Evolutionary conservation across 768 basidiomycete species (phyloP), one percentile per base, ranked within the genome.

Genomic region (Agrocybe pediades): DNA sequence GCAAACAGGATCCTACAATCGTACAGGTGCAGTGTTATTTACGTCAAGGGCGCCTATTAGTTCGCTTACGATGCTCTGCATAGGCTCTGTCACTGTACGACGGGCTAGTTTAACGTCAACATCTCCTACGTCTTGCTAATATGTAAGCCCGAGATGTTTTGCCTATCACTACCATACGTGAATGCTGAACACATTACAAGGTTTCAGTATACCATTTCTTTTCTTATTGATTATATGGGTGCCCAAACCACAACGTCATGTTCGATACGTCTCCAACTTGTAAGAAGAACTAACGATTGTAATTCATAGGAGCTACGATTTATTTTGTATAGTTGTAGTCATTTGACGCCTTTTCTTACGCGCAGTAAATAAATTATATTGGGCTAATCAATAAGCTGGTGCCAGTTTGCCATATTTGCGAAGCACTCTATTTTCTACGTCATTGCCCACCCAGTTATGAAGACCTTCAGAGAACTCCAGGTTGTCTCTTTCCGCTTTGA

Each of bases 1-100:
- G 90, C 71, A 98, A 98, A 74, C 94, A 97, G 70, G 97, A 99
- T 70, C 97, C 97, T 26, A 98, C 96, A 19, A 98, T 99, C 69
- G 95, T 99, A 13, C 94, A 98, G 85, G 96, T 90, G 58, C n/a
- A 43, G 69, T 57, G 23, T 33, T n/a, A 51, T 49, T 20, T 23
- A 20, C 45, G 29, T 41, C 49, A 17, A 46, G n/a, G 46, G 9
- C 56, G 17, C 3, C 24, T 20, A 2, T 20, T 21, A 9, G n/a
- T n/a, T 33, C 9, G 11, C 49, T 51, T 16, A 51, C 25, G n/a
- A 30, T 30, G 8, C 24, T 45, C 24, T 27, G 44, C 46, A 42
- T 62, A 97, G 94, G 95, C 95, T 21, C 72, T 98, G 57, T 97
- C 95, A 46, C 75, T 98, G 56, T 98, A 97, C 68, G 95, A 98